Conservation (phyloP, 257 asterid species). For the Misopates orontium region DNA sequence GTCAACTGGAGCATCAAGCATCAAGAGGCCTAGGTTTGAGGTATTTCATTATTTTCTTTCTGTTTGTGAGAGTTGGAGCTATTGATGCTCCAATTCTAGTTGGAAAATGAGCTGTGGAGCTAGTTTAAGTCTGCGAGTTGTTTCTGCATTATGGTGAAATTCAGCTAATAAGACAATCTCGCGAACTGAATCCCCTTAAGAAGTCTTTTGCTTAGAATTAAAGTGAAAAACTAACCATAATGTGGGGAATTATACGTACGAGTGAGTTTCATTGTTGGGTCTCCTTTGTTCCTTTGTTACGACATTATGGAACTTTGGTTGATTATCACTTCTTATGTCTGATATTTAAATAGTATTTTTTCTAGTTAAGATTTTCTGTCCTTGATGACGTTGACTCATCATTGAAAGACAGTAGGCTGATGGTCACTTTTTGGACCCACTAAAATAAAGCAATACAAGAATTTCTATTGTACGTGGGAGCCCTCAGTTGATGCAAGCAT, state of each 20-base stretch:
- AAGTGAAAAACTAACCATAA: neutral
- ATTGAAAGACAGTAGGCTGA: neutral
- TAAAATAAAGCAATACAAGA: neutral
- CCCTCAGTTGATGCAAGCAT: neutral
- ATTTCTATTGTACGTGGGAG: neutral
- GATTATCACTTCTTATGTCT: neutral
- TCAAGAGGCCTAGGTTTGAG: slow-evolving; percentile 66
- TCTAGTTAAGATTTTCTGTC: neutral
- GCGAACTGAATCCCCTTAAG: neutral
- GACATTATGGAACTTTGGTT: neutral
- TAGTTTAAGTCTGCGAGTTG: neutral
- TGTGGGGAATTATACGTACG: neutral
- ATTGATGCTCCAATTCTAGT: neutral
- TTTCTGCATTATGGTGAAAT: neutral
- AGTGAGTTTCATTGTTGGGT: neutral
- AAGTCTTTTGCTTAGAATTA: neutral
- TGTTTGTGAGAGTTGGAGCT: slow-evolving; percentile 24
- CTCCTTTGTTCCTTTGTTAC: neutral
- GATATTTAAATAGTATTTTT: neutral
- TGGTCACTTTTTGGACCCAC: neutral
- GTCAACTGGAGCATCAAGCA: slow-evolving; percentile 79
- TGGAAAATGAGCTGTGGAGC: too few relatives aligned
- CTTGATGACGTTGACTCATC: neutral
- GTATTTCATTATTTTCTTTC: slow-evolving; percentile 37
- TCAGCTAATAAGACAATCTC: neutral